phyloP scores from a whole-genome alignment of 495 filamentous ascomycete species.

The Penicillium manginii region DNA sequence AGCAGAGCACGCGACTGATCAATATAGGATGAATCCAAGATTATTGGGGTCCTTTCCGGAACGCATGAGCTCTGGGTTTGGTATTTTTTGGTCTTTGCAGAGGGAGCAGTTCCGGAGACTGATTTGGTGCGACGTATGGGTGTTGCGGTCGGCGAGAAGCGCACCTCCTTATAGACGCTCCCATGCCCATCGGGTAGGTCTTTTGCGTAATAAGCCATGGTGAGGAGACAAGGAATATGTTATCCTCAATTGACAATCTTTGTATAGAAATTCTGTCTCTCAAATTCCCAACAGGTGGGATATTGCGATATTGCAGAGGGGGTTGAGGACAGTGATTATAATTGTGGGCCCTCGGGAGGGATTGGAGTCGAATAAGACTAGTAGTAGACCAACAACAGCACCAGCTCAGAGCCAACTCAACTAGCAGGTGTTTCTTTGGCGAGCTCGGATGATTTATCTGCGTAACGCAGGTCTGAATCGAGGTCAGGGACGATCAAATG shows the following conservation, averaged over 20 bases:
- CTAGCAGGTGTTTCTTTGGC: background rate
- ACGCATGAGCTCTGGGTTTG: slow-evolving; percentile 8
- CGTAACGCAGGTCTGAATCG: background rate
- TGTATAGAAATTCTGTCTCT: background rate
- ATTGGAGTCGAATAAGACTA: background rate
- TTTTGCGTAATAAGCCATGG: slow-evolving; percentile 36
- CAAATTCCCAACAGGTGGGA: background rate
- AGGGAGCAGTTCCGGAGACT: slow-evolving; percentile 38
- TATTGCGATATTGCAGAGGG: slow-evolving; percentile 1
- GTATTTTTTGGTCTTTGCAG: slow-evolving; percentile 27
- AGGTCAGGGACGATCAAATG: slow-evolving; percentile 10
- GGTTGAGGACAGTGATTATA: background rate
- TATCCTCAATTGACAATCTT: background rate
- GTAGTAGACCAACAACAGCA: background rate
- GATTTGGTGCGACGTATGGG: slow-evolving; percentile 46
- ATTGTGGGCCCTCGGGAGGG: background rate
- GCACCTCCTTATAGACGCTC: slow-evolving; percentile 52
- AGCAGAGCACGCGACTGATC: slow-evolving; percentile 47
- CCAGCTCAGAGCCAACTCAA: slow-evolving; percentile 8
- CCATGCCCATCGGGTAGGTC: slow-evolving; percentile 43
- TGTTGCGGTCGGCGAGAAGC: slow-evolving; percentile 49
- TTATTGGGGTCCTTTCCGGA: slow-evolving; percentile 16
- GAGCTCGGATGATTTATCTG: slow-evolving; percentile 1
- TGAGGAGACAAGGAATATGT: background rate
- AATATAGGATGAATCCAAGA: slow-evolving; percentile 38